Evolutionary conservation across 805 yeast species (phyloP).

Genomic region (Metschnikowia baotianmanensis): DNA sequence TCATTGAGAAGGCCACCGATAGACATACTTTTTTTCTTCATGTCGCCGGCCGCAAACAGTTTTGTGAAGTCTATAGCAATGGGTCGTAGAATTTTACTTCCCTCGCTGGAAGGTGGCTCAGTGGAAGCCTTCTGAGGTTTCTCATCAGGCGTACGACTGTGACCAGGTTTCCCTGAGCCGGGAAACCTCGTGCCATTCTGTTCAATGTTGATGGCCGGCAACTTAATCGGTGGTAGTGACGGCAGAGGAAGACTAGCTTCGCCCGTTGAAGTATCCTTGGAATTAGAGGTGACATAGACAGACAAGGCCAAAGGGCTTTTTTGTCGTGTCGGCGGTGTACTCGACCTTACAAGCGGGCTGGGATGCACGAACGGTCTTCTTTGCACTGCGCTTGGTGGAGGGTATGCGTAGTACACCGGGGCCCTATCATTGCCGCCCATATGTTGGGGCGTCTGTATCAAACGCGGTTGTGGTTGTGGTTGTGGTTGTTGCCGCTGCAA

Average conservation of each 20-base stretch:
- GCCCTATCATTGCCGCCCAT: constrained; percentile 2
- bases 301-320: not conserved
- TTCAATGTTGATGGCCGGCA: constrained; percentile 15
- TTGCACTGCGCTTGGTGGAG: constrained; percentile 4
- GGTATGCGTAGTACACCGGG: constrained; percentile 10
- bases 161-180: not conserved
- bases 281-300: not conserved
- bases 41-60: constrained; percentile 12
- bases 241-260: not conserved
- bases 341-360: not conserved
- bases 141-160: not conserved
- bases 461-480: constrained; percentile 7
- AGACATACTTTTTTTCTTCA: constrained; percentile 29
- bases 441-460: constrained; percentile 6
- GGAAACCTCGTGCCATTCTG: not conserved
- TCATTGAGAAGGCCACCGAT: constrained; percentile 42
- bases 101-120: not conserved
- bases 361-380: constrained; percentile 1
- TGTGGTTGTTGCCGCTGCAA: not conserved
- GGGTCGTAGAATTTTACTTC: constrained; percentile 5
- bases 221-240: constrained; percentile 9
- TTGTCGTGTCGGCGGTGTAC: not conserved
- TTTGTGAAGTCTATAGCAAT: constrained; percentile 21
- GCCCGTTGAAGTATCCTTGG: not conserved
- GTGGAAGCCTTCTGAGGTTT: not conserved